phyloP scores from a whole-genome alignment of 306 rosid genomes.

The Quercus gilva region DNA sequence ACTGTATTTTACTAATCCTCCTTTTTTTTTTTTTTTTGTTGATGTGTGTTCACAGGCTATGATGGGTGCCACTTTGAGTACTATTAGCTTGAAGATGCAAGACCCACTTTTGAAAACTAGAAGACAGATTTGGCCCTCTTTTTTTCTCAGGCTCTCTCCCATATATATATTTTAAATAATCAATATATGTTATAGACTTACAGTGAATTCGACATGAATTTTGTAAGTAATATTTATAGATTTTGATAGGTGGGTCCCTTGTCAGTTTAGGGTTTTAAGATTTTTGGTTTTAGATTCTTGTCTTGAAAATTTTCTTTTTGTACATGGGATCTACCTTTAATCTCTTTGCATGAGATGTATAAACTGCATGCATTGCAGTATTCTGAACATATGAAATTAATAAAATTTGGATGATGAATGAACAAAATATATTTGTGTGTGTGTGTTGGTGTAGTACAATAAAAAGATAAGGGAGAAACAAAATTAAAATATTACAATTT shows the following conservation, averaged over 20 bases:
- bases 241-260: not conserved
- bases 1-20: not conserved
- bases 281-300: conserved; percentile 12
- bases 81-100: not conserved
- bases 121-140: not conserved
- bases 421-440: too few species aligned
- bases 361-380: too few species aligned
- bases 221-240: conserved; percentile 7
- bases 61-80: conserved; percentile 60
- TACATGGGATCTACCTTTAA: not conserved
- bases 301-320: not conserved
- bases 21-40: not conserved
- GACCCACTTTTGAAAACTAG: not conserved
- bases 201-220: not conserved
- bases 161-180: not conserved
- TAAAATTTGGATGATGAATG: too few species aligned
- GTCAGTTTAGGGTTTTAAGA: not conserved
- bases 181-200: not conserved
- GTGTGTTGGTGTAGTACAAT: too few species aligned
- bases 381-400: too few species aligned
- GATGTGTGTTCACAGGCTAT: conserved; percentile 36
- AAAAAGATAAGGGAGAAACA: too few species aligned
- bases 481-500: too few species aligned
- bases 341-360: too few species aligned
- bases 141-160: not conserved